Evolutionary conservation across 371 early-diverging fungal species (phyloP).

Genomic region (Apophysomyces sp.): DNA sequence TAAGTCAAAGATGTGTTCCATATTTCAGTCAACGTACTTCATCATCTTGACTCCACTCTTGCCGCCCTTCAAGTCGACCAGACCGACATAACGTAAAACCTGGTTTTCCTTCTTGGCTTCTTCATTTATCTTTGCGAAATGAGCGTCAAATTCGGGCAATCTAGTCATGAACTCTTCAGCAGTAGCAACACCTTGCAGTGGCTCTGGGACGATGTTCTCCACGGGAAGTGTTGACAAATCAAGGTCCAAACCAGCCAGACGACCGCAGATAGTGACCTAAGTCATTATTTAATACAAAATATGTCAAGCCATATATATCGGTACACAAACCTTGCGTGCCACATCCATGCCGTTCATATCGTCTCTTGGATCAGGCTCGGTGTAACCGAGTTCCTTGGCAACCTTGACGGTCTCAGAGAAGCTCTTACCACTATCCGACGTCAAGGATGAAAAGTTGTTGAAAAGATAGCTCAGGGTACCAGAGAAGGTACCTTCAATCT

Average conservation of each 20-base stretch:
- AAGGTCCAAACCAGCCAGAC: constrained; percentile 81
- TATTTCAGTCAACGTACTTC: constrained; percentile 42
- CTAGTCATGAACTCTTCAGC: constrained; percentile 82
- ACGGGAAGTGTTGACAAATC: constrained; percentile 76
- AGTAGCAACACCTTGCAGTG: constrained; percentile 68
- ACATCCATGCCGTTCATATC: constrained; percentile 98
- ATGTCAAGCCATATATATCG: no score
- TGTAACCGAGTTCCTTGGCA: constrained; percentile 94
- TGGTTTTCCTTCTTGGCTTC: constrained; percentile 68
- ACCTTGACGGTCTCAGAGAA: constrained; percentile 90
- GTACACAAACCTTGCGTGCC: constrained; percentile 80
- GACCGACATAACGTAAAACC: constrained; percentile 92
- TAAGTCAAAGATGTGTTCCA: neutral
- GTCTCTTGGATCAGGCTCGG: constrained; percentile 98
- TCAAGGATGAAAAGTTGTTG: constrained; percentile 84
- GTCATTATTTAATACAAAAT: neutral
- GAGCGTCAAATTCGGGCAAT: constrained; percentile 83
- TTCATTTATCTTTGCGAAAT: constrained; percentile 77
- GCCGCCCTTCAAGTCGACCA: constrained; percentile 71
- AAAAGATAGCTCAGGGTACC: constrained; percentile 96
- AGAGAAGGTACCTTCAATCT: constrained; percentile 95
- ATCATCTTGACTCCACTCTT: constrained; percentile 78
- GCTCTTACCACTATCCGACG: constrained; percentile 30
- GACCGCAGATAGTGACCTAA: constrained; percentile 83
- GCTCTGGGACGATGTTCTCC: constrained; percentile 94